Evolutionary conservation across 257 asterid species (phyloP).

Genomic region (Penstemon eatonii): DNA sequence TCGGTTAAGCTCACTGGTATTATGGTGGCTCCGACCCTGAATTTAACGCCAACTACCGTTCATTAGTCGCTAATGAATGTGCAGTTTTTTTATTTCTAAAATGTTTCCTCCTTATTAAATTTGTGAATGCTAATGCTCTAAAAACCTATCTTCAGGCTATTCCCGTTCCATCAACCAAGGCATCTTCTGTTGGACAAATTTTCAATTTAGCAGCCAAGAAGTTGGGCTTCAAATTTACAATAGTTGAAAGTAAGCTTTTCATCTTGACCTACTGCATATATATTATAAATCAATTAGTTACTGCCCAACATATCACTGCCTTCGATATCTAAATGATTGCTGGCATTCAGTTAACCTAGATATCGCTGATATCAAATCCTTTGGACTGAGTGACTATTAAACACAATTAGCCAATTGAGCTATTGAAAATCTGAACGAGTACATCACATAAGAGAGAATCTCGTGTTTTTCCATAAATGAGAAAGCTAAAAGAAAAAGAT

Average conservation of each 20-base stretch:
- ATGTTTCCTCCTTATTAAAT: slow-evolving; percentile 8
- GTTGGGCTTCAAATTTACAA: slow-evolving; percentile 75
- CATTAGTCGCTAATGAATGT: slow-evolving; percentile 19
- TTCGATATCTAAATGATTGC: slow-evolving; percentile 14
- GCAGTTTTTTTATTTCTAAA: slow-evolving; percentile 11
- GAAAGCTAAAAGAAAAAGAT: too few relatives aligned
- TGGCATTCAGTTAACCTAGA: slow-evolving; percentile 16
- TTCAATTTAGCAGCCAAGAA: slow-evolving; percentile 84
- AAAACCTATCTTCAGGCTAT: slow-evolving; percentile 52
- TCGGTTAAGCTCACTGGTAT: too few relatives aligned
- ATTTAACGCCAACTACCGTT: slow-evolving; percentile 22
- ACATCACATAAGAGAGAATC: slow-evolving; percentile 1
- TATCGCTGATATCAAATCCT: not conserved
- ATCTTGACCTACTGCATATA: not conserved
- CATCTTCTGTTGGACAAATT: slow-evolving; percentile 64
- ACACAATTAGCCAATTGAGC: slow-evolving; percentile 19
- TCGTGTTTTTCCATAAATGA: not conserved
- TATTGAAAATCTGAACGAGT: slow-evolving; percentile 1
- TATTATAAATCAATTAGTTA: slow-evolving; percentile 1
- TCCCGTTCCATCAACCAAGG: slow-evolving; percentile 79
- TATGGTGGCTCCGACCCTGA: not conserved
- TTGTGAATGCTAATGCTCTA: slow-evolving; percentile 25
- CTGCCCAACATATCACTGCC: not conserved
- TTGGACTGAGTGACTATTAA: not conserved
- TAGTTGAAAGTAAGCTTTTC: slow-evolving; percentile 53